These are phyloP conservation scores for Backusella tarrabulga DNA, from an alignment of 192 early-diverging fungal species.

Conservation along the genomic window DNA sequence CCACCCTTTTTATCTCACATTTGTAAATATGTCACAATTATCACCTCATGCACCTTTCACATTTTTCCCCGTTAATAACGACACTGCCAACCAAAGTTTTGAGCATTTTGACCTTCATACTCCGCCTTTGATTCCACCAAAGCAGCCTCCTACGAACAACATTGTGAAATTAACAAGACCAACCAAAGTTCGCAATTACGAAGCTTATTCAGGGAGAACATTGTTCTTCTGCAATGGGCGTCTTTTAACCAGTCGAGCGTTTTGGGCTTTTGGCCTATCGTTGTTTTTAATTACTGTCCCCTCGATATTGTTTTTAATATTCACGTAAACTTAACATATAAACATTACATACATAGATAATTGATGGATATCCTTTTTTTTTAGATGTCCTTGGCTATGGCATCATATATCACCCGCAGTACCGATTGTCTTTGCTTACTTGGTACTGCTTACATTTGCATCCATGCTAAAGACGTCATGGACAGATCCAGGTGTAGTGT, in stretches of 20 bases:
- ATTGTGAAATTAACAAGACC: neutral
- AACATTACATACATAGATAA: neutral
- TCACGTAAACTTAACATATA: constrained; percentile 34
- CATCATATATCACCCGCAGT: constrained; percentile 52
- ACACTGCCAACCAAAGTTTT: neutral
- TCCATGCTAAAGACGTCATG: constrained; percentile 77
- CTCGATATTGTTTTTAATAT: constrained; percentile 57
- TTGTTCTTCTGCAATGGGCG: constrained; percentile 64
- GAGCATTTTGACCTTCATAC: constrained; percentile 11
- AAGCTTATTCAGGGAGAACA: constrained; percentile 53
- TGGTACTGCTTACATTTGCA: constrained; percentile 56
- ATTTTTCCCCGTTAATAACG: neutral
- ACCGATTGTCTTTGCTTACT: constrained; percentile 67
- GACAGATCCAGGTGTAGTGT: constrained; percentile 67
- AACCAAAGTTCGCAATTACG: constrained; percentile 36
- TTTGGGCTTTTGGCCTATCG: constrained; percentile 60
- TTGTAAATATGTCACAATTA: neutral
- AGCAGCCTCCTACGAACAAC: neutral
- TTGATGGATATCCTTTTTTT: neutral
- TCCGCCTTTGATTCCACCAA: neutral
- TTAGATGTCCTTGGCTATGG: constrained; percentile 70
- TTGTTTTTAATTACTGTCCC: constrained; percentile 57
- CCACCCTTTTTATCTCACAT: neutral
- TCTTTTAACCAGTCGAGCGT: constrained; percentile 62
- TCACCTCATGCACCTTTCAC: neutral